phyloP scores from a whole-genome alignment of 306 rosid species.

The Rubus idaeus region DNA sequence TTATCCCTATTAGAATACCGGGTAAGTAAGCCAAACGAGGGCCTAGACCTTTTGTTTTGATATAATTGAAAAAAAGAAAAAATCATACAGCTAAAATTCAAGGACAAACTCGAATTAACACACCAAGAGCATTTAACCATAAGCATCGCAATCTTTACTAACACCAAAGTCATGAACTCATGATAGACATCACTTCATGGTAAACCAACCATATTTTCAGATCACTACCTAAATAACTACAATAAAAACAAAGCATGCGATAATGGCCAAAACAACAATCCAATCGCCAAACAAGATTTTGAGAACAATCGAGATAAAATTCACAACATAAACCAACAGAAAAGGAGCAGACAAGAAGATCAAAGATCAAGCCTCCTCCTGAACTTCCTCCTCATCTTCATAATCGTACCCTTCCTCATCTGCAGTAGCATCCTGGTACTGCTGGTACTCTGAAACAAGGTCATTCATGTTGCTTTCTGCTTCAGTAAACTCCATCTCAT shows the following conservation, averaged over 20 bases:
- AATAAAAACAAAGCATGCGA: constrained; percentile 21
- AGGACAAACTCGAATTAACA: not conserved
- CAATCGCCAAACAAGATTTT: constrained; percentile 53
- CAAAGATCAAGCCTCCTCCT: constrained; percentile 43
- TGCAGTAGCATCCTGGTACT: constrained; percentile 68
- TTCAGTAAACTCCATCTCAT: constrained; percentile 64
- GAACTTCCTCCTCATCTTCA: constrained; percentile 54
- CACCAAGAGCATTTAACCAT: not conserved
- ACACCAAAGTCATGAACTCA: not conserved
- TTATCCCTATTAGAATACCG: no score
- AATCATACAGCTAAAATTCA: no score
- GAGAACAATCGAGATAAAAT: constrained; percentile 25
- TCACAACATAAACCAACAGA: constrained; percentile 28
- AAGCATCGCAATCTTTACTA: not conserved
- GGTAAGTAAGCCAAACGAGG: no score
- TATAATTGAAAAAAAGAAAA: no score
- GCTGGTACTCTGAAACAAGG: constrained; percentile 64
- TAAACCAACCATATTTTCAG: constrained; percentile 23
- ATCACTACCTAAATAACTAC: constrained; percentile 28
- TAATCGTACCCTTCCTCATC: constrained; percentile 58
- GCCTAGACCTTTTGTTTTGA: no score
- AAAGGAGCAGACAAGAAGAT: not conserved
- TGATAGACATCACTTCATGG: constrained; percentile 9
- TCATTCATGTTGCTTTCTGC: constrained; percentile 71
- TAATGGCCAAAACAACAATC: constrained; percentile 28